A percentile compares a stretch with the other conserved stretches of the same genome.
phyloP scores from a whole-genome alignment of 2,329 filamentous ascomycete genomes.

The Venturia oleaginea region DNA sequence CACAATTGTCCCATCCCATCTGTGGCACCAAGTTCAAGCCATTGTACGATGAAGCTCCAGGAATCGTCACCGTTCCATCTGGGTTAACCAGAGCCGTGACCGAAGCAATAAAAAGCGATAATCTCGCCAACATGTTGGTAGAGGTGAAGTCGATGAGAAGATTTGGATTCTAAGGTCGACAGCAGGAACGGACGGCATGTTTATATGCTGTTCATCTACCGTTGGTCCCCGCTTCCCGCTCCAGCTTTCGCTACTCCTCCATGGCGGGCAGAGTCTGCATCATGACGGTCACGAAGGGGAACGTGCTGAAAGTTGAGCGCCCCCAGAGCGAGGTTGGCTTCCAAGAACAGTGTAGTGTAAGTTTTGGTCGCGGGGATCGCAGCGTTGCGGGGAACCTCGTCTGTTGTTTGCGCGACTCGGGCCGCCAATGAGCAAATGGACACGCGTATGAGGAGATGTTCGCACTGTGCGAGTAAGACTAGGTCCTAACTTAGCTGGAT shows the following conservation, averaged over 20 bases:
- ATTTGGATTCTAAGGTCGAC: not conserved
- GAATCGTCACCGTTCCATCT: conserved; percentile 14
- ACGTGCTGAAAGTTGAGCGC: not conserved
- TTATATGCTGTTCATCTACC: not conserved
- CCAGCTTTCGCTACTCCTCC: not conserved
- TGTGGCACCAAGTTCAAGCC: conserved; percentile 29
- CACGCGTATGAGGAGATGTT: not conserved
- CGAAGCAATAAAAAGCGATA: not conserved
- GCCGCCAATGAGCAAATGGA: conserved; percentile 1
- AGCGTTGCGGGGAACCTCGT: conserved; percentile 1
- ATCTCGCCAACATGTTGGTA: not conserved
- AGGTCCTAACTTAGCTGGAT: too few species aligned
- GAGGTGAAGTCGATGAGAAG: not conserved
- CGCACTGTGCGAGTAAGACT: too few species aligned
- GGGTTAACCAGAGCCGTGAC: not conserved
- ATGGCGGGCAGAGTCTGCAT: not conserved
- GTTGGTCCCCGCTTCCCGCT: not conserved
- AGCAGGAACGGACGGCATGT: not conserved
- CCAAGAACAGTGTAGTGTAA: not conserved
- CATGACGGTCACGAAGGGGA: not conserved
- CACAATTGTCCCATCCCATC: conserved; percentile 31
- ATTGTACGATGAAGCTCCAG: conserved; percentile 25
- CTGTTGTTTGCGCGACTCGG: not conserved
- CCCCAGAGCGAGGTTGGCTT: not conserved
- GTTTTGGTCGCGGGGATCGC: not conserved